These are phyloP conservation scores for Quercus robur DNA, from an alignment of 306 rosid genomes.

Conservation along the genomic window DNA sequence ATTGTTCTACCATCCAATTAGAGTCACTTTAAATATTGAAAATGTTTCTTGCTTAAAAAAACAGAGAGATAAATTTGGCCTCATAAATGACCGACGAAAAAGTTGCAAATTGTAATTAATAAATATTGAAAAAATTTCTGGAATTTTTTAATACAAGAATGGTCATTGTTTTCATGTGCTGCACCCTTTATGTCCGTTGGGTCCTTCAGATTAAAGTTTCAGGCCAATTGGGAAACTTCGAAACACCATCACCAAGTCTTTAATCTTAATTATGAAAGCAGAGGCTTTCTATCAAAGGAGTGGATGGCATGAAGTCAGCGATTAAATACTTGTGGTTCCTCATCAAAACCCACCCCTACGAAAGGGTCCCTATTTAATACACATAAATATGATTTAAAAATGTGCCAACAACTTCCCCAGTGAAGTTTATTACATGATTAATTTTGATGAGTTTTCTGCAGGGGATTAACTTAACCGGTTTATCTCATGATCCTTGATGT, in stretches of 20 bases:
- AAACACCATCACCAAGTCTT: background rate
- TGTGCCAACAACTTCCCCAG: no score
- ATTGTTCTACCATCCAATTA: no score
- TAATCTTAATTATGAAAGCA: background rate
- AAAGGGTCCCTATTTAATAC: no score
- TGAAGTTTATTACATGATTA: no score
- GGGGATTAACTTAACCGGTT: no score
- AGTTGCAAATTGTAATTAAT: background rate
- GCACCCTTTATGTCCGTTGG: background rate
- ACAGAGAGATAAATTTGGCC: background rate
- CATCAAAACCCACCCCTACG: no score
- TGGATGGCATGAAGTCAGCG: background rate
- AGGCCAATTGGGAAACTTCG: background rate
- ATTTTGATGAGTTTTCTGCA: no score
- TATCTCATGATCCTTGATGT: no score
- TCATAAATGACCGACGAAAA: background rate
- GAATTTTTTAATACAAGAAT: background rate
- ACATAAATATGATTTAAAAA: no score
- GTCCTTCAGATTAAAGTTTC: background rate
- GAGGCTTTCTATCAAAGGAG: background rate
- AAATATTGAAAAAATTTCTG: background rate
- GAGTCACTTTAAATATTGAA: no score
- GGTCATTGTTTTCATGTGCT: background rate
- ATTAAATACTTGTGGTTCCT: background rate
- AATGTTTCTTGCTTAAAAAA: background rate